A percentile compares a stretch with the other conserved stretches of the same genome.
phyloP scores from a whole-genome alignment of 2,329 filamentous ascomycete species.

The Scolecobasidium constrictum region DNA sequence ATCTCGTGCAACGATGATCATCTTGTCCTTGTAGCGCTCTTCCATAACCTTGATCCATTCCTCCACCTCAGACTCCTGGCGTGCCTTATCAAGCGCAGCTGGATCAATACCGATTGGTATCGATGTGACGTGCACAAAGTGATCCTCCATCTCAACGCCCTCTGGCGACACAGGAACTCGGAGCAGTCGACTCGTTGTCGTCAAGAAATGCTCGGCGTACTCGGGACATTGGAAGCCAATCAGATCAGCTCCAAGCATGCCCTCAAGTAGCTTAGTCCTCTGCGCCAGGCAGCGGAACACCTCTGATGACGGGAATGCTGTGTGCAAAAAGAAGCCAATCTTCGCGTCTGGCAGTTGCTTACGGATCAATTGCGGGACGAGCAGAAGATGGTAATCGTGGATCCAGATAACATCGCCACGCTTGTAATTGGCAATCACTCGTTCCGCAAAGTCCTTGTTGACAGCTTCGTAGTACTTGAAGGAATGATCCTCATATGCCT shows the following conservation, averaged over 20 bases:
- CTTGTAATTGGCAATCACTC: constrained; percentile 86
- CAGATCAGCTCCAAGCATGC: constrained; percentile 85
- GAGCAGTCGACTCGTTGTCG: constrained; percentile 86
- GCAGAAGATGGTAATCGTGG: constrained; percentile 86
- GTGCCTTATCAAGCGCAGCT: constrained; percentile 58
- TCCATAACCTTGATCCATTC: constrained; percentile 72
- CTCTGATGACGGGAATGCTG: constrained; percentile 90
- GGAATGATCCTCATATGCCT: constrained; percentile 92
- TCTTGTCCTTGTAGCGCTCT: constrained; percentile 78
- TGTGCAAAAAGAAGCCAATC: constrained; percentile 93
- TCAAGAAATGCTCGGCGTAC: constrained; percentile 87
- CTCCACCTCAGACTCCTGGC: constrained; percentile 60
- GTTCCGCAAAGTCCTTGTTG: constrained; percentile 87
- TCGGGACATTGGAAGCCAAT: constrained; percentile 91
- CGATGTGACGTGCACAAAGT: constrained; percentile 80
- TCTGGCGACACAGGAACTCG: constrained; percentile 83
- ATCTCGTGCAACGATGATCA: constrained; percentile 83
- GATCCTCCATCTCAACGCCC: constrained; percentile 81
- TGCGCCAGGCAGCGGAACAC: constrained; percentile 87
- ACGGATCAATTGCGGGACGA: constrained; percentile 82
- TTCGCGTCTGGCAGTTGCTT: constrained; percentile 85
- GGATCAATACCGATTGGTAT: constrained; percentile 89
- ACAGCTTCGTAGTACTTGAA: constrained; percentile 91
- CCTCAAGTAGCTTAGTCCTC: constrained; percentile 76
- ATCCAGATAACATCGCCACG: constrained; percentile 88